These are phyloP conservation scores for Xylariales sp. DNA, from an alignment of 2,329 filamentous ascomycete genomes.

Conservation along the genomic window DNA sequence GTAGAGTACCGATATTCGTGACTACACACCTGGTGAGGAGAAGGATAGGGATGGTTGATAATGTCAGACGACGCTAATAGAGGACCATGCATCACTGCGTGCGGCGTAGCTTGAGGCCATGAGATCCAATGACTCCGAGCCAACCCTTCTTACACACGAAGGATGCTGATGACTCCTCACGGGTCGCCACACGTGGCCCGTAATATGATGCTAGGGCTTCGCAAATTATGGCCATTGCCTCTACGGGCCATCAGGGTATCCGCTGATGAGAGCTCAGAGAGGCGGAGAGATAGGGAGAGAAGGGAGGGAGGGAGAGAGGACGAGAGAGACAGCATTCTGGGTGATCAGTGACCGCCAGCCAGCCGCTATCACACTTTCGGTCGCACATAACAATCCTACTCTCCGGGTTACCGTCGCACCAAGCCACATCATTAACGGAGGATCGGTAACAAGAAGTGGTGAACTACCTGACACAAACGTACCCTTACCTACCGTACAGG, in stretches of 20 bases:
- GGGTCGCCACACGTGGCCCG: conserved; percentile 31
- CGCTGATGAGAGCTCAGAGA: conserved; percentile 18
- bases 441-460: conserved; percentile 18
- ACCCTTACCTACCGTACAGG: conserved; percentile 16
- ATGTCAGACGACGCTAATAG: conserved; percentile 25
- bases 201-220: conserved; percentile 18
- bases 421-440: conserved; percentile 28
- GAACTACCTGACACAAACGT: conserved; percentile 17
- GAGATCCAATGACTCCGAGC: conserved; percentile 20
- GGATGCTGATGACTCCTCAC: conserved; percentile 34
- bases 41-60: conserved; percentile 9
- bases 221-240: conserved; percentile 31
- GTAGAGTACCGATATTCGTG: conserved; percentile 15
- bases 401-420: conserved; percentile 25
- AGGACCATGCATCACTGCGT: conserved; percentile 24
- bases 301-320: background rate
- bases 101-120: conserved; percentile 26
- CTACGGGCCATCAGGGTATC: conserved; percentile 4
- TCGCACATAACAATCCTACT: conserved; percentile 29
- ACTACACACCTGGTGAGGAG: conserved; percentile 16
- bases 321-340: background rate
- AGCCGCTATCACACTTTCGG: conserved; percentile 36
- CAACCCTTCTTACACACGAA: conserved; percentile 22
- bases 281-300: background rate
- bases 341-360: conserved; percentile 19